Evolutionary conservation across 768 basidiomycete genomes (phyloP).

Genomic region (Amanita phalloides): DNA sequence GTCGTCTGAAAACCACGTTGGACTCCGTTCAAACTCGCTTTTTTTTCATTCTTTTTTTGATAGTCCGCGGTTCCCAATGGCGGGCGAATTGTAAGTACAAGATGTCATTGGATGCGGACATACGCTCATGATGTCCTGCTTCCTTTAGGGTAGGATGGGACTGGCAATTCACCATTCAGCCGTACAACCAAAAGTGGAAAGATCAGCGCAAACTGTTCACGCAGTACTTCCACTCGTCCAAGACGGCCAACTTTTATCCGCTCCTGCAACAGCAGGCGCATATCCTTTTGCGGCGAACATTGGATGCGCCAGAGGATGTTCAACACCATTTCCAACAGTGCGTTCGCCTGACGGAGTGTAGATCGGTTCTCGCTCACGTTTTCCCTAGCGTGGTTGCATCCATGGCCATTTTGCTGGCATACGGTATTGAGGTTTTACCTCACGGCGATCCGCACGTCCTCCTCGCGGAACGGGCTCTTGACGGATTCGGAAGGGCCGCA

Average conservation of each 20-base stretch:
- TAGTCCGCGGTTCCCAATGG: slow-evolving; percentile 19
- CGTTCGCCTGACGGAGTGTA: background rate
- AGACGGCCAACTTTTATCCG: slow-evolving; percentile 19
- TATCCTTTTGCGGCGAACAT: slow-evolving; percentile 18
- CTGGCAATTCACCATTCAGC: slow-evolving; percentile 28
- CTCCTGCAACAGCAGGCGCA: slow-evolving; percentile 18
- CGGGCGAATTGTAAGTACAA: slow-evolving; percentile 14
- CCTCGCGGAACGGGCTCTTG: slow-evolving; percentile 26
- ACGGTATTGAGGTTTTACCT: slow-evolving; percentile 31
- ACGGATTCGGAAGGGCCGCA: slow-evolving; percentile 21
- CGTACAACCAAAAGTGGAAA: slow-evolving; percentile 30
- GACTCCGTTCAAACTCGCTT: background rate
- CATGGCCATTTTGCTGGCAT: slow-evolving; percentile 30
- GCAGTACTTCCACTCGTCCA: slow-evolving; percentile 26
- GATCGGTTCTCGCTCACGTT: background rate
- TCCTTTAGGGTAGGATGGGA: slow-evolving; percentile 28
- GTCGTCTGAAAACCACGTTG: background rate
- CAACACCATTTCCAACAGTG: background rate
- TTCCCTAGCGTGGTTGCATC: slow-evolving; percentile 26
- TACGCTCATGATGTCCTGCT: background rate
- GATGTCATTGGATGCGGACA: background rate
- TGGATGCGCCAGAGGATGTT: slow-evolving; percentile 16
- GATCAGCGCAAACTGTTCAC: slow-evolving; percentile 28
- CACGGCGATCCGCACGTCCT: slow-evolving; percentile 33
- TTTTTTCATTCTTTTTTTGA: background rate